Evolutionary conservation across 2,329 filamentous ascomycete species (phyloP).

Genomic region (Calonectria montana): DNA sequence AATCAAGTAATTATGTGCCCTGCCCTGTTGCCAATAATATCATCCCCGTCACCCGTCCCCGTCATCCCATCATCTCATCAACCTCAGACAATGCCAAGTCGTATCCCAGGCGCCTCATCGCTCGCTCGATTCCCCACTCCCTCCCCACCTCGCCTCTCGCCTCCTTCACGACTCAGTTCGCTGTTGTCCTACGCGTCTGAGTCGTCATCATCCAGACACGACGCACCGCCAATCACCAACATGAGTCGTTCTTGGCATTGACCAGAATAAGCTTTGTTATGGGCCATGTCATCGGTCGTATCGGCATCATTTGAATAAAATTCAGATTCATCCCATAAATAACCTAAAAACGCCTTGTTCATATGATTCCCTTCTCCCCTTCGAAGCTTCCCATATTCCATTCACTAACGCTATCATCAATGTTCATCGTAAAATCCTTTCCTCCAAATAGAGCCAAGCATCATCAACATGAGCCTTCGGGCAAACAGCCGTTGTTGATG

Average conservation of each 20-base stretch:
- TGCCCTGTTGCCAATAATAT: conserved; percentile 6
- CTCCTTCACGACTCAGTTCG: conserved; percentile 9
- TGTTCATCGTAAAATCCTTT: conserved; percentile 10
- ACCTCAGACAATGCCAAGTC: neutral
- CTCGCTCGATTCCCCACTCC: conserved; percentile 20
- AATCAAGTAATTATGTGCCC: neutral
- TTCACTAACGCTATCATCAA: conserved; percentile 19
- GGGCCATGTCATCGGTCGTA: neutral
- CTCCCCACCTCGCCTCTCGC: conserved; percentile 10
- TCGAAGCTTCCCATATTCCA: neutral
- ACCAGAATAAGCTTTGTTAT: neutral
- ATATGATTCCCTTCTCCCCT: neutral
- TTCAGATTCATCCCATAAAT: conserved; percentile 6
- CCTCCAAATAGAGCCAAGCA: conserved; percentile 4
- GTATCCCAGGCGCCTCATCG: conserved; percentile 18
- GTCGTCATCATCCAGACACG: neutral
- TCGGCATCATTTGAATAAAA: neutral
- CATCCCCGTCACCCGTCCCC: neutral
- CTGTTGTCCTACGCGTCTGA: neutral
- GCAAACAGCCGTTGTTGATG: neutral
- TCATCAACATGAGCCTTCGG: neutral
- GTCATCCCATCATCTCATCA: conserved; percentile 10
- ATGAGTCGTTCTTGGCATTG: too few species aligned
- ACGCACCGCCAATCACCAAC: neutral
- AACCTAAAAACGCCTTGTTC: conserved; percentile 4